Percentiles rank a stretch among this genome's conserved stretches.
These are phyloP conservation scores for Kodamaea neixiangensis DNA, from an alignment of 805 yeast genomes.

Conservation along the genomic window DNA sequence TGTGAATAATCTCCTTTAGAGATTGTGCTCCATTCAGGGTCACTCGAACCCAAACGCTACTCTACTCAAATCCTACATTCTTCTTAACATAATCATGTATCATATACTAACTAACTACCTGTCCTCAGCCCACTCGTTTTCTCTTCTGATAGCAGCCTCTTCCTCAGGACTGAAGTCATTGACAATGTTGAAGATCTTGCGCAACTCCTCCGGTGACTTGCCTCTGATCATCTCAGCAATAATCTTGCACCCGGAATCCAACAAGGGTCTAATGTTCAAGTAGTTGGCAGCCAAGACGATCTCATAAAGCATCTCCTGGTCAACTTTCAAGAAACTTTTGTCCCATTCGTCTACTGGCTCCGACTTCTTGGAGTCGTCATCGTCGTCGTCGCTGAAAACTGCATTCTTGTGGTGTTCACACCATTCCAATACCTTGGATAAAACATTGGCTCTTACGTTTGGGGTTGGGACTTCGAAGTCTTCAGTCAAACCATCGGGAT, in stretches of 20 bases:
- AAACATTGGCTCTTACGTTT: conserved; percentile 82
- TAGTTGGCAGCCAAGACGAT: conserved; percentile 81
- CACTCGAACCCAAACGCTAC: no score
- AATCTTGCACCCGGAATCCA: conserved; percentile 78
- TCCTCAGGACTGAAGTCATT: conserved; percentile 86
- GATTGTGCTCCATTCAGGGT: no score
- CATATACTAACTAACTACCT: conserved; percentile 39
- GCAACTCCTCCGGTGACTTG: conserved; percentile 75
- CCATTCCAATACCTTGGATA: conserved; percentile 93
- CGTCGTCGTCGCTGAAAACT: conserved; percentile 71
- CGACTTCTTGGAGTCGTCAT: conserved; percentile 81
- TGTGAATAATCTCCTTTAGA: no score
- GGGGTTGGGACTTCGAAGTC: conserved; percentile 86
- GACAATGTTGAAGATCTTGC: conserved; percentile 77
- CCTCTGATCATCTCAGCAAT: conserved; percentile 85
- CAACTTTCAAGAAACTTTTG: conserved; percentile 88
- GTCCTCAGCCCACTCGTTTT: conserved; percentile 90
- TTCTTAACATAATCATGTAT: not conserved
- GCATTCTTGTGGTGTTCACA: conserved; percentile 91
- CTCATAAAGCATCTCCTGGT: conserved; percentile 85
- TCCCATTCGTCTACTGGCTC: conserved; percentile 97
- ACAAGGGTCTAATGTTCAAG: conserved; percentile 69
- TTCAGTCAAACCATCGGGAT: conserved; percentile 60
- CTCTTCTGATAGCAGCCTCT: conserved; percentile 84
- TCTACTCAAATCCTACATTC: not conserved